Base-by-base conservation (phyloP, 2,329 filamentous ascomycete genomes). In the Cytospora mali region DNA sequence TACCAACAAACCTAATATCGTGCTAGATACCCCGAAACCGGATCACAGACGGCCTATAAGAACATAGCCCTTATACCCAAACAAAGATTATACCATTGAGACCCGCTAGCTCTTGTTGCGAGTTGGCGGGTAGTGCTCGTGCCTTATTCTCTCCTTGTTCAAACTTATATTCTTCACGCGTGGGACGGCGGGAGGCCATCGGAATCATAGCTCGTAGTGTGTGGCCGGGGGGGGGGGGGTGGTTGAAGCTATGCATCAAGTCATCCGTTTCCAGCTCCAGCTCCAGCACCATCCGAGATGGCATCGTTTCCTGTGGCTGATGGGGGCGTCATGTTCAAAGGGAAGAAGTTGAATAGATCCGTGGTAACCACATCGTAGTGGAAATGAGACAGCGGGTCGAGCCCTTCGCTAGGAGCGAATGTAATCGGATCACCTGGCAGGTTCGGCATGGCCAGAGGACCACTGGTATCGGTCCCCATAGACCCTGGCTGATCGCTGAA, bases 301-400 rank as follows among this genome's bases (percentile, higher is more conserved):
- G 58, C 6, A 6, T 21, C 50, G 6, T 39, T 48, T 13, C 42
- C 31, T 18, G 46, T 51, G 10, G 49, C 59, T 23, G 60, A 60
- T 9, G 66, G 67, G n/a, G 66, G 65, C 49, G 64, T 64, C 54
- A 68, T 60, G n/a, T 64, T 61, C 21, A 66, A n/a, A 14, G 64
- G 64, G 55, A 70, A 72, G 61, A 72, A 72, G 35, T 69, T 71
- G 58, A 68, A 69, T 42, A 72, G 35, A 33, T 72, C 71, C 9
- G 71, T 72, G 3, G 71, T 72, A 25, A 72, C 49, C 2, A 72
- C 69, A 27, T 72, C 71, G 58, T 70, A 65, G 50, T 65, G 61
- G 53, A 63, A 65, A 25, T 60, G 28, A 31, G 57, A 35, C 29
- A 65, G 53, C n/a, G 61, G 64, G 18, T 65, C 64, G 1, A 65